phyloP scores from a whole-genome alignment of 202 grass and related monocot genomes.

The Cymbopogon flexuosus region DNA sequence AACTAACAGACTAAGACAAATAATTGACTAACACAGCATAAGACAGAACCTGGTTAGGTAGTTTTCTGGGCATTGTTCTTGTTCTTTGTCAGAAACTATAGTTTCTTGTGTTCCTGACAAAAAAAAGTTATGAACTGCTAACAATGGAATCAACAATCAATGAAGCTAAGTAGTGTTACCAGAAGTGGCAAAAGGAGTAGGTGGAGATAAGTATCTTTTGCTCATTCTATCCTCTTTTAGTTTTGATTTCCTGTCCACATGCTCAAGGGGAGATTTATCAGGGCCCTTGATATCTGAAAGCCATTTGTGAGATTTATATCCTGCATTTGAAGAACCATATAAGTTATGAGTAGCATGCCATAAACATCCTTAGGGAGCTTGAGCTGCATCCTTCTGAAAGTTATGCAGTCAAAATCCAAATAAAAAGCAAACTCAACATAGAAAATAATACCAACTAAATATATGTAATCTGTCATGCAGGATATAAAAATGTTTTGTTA shows the following conservation, averaged over 20 bases:
- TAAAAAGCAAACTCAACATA: constrained; percentile 10
- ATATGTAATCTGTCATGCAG: constrained; percentile 17
- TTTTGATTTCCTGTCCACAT: constrained; percentile 50
- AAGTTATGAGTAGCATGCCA: neutral
- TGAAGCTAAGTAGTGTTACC: constrained; percentile 37
- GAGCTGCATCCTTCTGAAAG: neutral
- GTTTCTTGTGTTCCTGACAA: constrained; percentile 61
- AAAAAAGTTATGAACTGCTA: constrained; percentile 24
- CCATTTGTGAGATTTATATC: constrained; percentile 52
- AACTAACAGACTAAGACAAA: constrained; percentile 9
- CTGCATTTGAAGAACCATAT: constrained; percentile 46
- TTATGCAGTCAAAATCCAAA: constrained; percentile 16
- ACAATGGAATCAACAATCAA: constrained; percentile 5
- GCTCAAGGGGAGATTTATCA: constrained; percentile 39
- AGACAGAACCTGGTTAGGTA: constrained; percentile 58
- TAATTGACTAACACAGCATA: constrained; percentile 8
- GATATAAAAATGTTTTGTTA: constrained; percentile 19
- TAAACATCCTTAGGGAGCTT: constrained; percentile 17
- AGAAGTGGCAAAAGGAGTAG: constrained; percentile 40
- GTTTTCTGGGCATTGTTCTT: constrained; percentile 57
- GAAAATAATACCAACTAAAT: constrained; percentile 2
- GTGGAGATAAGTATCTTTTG: constrained; percentile 45
- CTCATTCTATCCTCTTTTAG: constrained; percentile 46
- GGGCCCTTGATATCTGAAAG: constrained; percentile 41
- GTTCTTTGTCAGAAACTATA: constrained; percentile 46